Evolutionary conservation across 345 rosid species (phyloP).

Genomic region (Sonneratia alba): DNA sequence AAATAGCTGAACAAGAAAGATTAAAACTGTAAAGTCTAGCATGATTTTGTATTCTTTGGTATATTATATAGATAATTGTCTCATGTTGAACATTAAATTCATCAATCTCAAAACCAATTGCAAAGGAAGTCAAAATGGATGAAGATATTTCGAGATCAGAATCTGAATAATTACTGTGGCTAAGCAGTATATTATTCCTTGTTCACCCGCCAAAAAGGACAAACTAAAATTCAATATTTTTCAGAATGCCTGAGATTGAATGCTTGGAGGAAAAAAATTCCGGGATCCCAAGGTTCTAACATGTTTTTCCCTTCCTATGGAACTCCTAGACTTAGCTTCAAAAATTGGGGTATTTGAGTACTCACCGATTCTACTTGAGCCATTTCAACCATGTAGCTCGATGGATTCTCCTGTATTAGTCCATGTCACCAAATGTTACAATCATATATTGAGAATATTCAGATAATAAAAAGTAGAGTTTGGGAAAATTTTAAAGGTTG

Average conservation of each 20-base stretch:
- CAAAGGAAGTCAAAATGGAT: background rate
- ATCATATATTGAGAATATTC: background rate
- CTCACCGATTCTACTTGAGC: conserved; percentile 78
- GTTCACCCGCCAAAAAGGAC: no score
- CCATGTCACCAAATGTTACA: background rate
- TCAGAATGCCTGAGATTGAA: background rate
- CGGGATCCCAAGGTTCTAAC: background rate
- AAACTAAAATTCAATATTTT: background rate
- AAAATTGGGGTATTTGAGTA: conserved; percentile 8
- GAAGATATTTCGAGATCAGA: background rate
- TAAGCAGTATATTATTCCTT: background rate
- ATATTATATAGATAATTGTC: background rate
- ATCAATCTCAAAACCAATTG: background rate
- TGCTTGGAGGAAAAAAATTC: background rate
- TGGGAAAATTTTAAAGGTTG: no score
- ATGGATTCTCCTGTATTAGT: conserved; percentile 60
- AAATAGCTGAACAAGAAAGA: conserved; percentile 43
- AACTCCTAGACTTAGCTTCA: background rate
- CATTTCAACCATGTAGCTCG: conserved; percentile 93
- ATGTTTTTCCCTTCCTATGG: background rate
- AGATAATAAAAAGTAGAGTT: background rate
- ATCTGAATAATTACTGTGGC: background rate
- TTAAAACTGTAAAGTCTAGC: conserved; percentile 1
- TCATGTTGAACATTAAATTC: background rate
- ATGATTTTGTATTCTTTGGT: background rate